These are phyloP conservation scores for Zygosaccharomyces kombuchaensis DNA, from an alignment of 805 yeast genomes.

Conservation along the genomic window DNA sequence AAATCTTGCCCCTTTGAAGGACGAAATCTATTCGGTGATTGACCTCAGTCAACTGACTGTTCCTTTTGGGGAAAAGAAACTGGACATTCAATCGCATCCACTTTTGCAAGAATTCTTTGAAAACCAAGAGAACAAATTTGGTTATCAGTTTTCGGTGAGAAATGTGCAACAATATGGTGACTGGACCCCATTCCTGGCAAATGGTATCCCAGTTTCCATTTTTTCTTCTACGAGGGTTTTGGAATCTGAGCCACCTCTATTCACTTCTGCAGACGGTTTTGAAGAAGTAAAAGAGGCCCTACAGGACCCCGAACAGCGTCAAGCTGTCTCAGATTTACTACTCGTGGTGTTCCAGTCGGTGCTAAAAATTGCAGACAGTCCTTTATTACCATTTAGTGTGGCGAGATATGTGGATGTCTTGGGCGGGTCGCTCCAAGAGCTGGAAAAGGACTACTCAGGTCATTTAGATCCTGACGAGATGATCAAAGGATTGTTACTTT, in stretches of 20 bases:
- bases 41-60: constrained; percentile 50
- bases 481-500: constrained; percentile 30
- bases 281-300: constrained; percentile 43
- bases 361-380: constrained; percentile 65
- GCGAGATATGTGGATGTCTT: constrained; percentile 43
- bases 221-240: constrained; percentile 21
- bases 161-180: constrained; percentile 49
- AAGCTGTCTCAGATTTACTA: constrained; percentile 51
- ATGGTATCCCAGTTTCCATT: constrained; percentile 47
- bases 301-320: constrained; percentile 46
- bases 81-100: constrained; percentile 64
- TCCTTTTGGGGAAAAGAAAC: constrained; percentile 51
- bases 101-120: constrained; percentile 47
- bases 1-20: constrained; percentile 47
- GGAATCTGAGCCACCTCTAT: constrained; percentile 49
- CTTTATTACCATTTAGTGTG: constrained; percentile 68
- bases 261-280: constrained; percentile 64
- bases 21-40: constrained; percentile 64
- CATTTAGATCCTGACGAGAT: constrained; percentile 31
- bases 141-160: constrained; percentile 25
- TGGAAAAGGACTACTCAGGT: constrained; percentile 31
- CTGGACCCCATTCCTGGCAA: constrained; percentile 58
- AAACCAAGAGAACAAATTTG: constrained; percentile 29
- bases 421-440: constrained; percentile 42
- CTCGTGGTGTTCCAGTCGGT: constrained; percentile 50